Base-by-base conservation (phyloP, 192 early-diverging fungal species). In the Entophlyctis helioformis region DNA sequence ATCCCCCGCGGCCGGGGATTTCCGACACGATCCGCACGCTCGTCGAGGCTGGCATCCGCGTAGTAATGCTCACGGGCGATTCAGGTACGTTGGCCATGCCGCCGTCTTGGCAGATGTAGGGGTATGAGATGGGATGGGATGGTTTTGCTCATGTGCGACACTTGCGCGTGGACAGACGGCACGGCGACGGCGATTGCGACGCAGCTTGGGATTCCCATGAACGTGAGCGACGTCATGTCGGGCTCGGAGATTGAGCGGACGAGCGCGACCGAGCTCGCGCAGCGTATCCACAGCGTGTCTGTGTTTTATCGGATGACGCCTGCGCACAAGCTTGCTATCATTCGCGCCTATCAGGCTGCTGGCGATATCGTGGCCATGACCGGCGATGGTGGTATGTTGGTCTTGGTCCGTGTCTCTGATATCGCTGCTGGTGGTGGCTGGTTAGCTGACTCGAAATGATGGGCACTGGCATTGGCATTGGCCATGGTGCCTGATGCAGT, bases 1-100 rank as follows among this genome's bases (percentile, higher is more conserved):
- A 98, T 63, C 92, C 95, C 20, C 91, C 91, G 18, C 61, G 95
- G 26, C 76, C 66, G 10, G 81, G 80, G 24, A 83, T 89, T 13
- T 68, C 66, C n/a, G 65, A 72, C 10, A 79, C 89, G 2, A 84
- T 95, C n/a, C 52, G 65, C 13, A 65, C 63, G 28, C 60, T 94
- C 35, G 63, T 81, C 41, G 48, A 68, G 13, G 83, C 86, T 36
- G 89, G 88, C 22, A 89, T 98, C 13, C 80, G 83, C 51, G 72
- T 91, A 1, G 71, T 93, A 15, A 96, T 98, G 92, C 91, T 98
- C 26, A 98, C 95, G 0, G 95, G 95, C 44, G 95, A 98, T 60
- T 85, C 89, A 20, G 57, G 67, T 76, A 55, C 16, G 51, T 52
- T 20, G 13, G n/a, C n/a, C n/a, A n/a, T n/a, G n/a, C n/a, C n/a